Conservation (phyloP, 176 grass and related monocot genomes). For the Aechmea fasciata region DNA sequence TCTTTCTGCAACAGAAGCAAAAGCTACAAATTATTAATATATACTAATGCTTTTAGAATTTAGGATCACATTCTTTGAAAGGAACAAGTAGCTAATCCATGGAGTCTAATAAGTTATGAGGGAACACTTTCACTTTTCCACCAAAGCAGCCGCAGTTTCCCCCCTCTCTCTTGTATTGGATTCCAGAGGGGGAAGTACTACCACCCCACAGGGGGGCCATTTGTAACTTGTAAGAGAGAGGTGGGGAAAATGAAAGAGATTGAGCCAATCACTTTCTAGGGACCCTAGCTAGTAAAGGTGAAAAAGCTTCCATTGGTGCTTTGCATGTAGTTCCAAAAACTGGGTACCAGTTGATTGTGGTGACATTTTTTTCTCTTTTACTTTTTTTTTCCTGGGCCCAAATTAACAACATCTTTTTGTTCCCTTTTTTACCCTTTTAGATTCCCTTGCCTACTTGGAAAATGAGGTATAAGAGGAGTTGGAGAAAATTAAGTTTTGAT, state of each 20-base stretch:
- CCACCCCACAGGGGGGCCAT: background rate
- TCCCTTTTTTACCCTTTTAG: background rate
- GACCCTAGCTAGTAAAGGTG: slow-evolving; percentile 20
- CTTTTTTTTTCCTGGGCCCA: background rate
- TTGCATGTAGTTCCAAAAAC: background rate
- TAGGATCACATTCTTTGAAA: too few relatives aligned
- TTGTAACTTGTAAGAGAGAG: background rate
- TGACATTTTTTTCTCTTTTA: background rate
- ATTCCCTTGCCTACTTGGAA: background rate
- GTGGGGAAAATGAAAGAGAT: slow-evolving; percentile 11
- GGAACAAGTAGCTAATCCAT: too few relatives aligned
- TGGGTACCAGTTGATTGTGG: background rate
- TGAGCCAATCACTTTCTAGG: slow-evolving; percentile 9
- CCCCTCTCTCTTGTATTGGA: too few relatives aligned
- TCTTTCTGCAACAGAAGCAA: too few relatives aligned
- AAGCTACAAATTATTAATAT: too few relatives aligned
- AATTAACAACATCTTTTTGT: background rate
- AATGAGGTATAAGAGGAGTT: background rate
- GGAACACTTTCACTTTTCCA: too few relatives aligned
- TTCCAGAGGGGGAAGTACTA: background rate
- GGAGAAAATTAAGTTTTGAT: background rate
- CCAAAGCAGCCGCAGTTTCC: too few relatives aligned
- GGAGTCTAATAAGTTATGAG: too few relatives aligned
- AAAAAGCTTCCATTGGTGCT: background rate
- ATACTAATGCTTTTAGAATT: too few relatives aligned